These are phyloP conservation scores for Blumeria graminis DNA, from an alignment of 2,329 filamentous ascomycete genomes.

Conservation along the genomic window DNA sequence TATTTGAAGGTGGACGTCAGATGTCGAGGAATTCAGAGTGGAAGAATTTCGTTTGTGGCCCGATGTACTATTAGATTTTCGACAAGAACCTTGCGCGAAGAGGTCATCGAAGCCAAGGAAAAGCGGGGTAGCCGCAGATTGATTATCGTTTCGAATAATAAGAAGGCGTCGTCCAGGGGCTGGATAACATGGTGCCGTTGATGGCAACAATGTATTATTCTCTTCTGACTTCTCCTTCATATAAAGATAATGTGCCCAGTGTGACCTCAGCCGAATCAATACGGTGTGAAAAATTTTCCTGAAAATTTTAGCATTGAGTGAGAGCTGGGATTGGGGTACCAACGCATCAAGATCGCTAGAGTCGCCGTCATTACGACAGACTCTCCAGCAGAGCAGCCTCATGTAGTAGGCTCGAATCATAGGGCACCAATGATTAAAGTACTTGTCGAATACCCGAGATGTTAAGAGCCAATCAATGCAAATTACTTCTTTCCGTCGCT, in stretches of 20 bases:
- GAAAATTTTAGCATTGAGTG: conserved; percentile 8
- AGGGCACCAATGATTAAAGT: conserved; percentile 54
- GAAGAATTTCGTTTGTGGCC: conserved; percentile 12
- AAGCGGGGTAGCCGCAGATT: conserved; percentile 14
- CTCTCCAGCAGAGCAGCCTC: conserved; percentile 45
- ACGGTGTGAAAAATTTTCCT: conserved; percentile 34
- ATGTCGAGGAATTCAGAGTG: background rate
- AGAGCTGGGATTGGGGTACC: conserved; percentile 14
- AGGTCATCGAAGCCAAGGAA: conserved; percentile 42
- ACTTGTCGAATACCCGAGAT: conserved; percentile 35
- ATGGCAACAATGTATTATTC: conserved; percentile 24
- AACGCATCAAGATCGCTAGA: conserved; percentile 29
- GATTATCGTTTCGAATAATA: conserved; percentile 42
- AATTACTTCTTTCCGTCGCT: conserved; percentile 31
- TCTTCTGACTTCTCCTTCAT: conserved; percentile 31
- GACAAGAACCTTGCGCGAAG: conserved; percentile 3
- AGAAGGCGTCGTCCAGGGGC: conserved; percentile 43
- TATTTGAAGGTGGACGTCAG: conserved; percentile 1
- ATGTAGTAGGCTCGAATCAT: conserved; percentile 60
- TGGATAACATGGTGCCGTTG: conserved; percentile 40
- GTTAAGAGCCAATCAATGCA: conserved; percentile 39
- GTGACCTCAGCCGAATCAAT: conserved; percentile 29
- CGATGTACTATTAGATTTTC: background rate
- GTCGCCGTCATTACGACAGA: conserved; percentile 35
- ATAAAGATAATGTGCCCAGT: conserved; percentile 39